Percentiles rank a stretch among this genome's conserved stretches.
Evolutionary conservation across 225 moss, liverwort and hornwort genomes (phyloP).

Genomic region (Ulota crispa): DNA sequence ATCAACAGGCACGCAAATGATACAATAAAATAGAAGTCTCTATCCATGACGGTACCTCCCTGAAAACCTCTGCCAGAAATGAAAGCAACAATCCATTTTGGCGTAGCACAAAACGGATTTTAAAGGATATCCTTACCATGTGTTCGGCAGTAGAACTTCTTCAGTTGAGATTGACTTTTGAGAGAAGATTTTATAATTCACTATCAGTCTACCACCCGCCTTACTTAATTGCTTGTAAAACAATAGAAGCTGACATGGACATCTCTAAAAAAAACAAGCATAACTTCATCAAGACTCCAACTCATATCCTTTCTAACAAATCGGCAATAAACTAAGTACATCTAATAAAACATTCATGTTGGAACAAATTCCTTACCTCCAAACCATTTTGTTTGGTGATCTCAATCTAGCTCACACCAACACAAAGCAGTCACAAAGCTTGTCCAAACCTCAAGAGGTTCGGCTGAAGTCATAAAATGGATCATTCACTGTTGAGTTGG

Average conservation of each 20-base stretch:
- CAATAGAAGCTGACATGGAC: neutral
- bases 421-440: neutral
- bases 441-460: neutral
- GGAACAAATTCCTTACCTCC: neutral
- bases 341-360: neutral
- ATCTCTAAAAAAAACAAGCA: neutral
- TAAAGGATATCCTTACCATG: neutral
- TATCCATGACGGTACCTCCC: neutral
- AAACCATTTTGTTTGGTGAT: neutral
- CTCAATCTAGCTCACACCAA: neutral
- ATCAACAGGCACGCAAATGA: neutral
- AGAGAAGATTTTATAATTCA: neutral
- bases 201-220: neutral
- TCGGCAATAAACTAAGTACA: neutral
- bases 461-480: neutral
- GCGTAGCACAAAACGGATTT: neutral
- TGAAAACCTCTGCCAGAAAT: neutral
- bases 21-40: neutral
- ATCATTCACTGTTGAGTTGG: neutral
- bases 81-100: neutral
- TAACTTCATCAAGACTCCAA: neutral
- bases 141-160: neutral
- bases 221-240: neutral
- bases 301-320: neutral
- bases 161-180: neutral